Evolutionary conservation across 2,329 filamentous ascomycete species (phyloP).

Genomic region (Hyphodiscus sp.): DNA sequence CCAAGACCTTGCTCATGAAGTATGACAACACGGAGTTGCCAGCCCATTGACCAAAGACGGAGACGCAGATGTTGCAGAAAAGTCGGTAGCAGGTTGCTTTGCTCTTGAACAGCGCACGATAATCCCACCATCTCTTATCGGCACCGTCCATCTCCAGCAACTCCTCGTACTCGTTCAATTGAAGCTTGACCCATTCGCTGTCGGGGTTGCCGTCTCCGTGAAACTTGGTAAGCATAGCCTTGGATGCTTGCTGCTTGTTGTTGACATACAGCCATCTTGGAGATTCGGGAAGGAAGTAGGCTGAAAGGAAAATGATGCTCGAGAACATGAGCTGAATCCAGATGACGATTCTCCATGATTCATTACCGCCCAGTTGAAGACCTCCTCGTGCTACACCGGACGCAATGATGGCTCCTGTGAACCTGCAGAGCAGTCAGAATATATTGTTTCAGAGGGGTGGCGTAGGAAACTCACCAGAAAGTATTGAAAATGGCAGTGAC

Average conservation of each 20-base stretch:
- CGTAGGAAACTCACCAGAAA: conserved; percentile 19
- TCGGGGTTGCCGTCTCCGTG: conserved; percentile 46
- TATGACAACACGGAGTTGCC: conserved; percentile 42
- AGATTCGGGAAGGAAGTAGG: conserved; percentile 53
- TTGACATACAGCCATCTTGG: conserved; percentile 56
- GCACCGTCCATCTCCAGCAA: conserved; percentile 42
- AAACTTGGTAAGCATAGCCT: conserved; percentile 46
- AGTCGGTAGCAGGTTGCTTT: conserved; percentile 43
- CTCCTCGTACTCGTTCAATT: conserved; percentile 43
- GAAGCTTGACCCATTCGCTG: conserved; percentile 45
- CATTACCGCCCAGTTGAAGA: conserved; percentile 32
- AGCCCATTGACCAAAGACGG: conserved; percentile 46
- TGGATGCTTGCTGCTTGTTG: conserved; percentile 44
- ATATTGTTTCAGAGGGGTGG: neutral
- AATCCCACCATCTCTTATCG: conserved; percentile 52
- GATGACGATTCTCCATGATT: conserved; percentile 47
- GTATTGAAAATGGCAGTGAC: conserved; percentile 31
- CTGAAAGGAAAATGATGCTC: conserved; percentile 39
- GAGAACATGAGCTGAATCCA: conserved; percentile 41
- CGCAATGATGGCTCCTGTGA: conserved; percentile 47
- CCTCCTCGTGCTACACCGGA: conserved; percentile 48
- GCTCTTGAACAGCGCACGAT: conserved; percentile 45
- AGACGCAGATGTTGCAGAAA: conserved; percentile 44
- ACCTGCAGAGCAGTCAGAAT: conserved; percentile 27
- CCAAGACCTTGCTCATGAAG: conserved; percentile 46